These are phyloP conservation scores for Achlya hypogyna DNA, from an alignment of 352 stramenopile genomes.

Conservation along the genomic window DNA sequence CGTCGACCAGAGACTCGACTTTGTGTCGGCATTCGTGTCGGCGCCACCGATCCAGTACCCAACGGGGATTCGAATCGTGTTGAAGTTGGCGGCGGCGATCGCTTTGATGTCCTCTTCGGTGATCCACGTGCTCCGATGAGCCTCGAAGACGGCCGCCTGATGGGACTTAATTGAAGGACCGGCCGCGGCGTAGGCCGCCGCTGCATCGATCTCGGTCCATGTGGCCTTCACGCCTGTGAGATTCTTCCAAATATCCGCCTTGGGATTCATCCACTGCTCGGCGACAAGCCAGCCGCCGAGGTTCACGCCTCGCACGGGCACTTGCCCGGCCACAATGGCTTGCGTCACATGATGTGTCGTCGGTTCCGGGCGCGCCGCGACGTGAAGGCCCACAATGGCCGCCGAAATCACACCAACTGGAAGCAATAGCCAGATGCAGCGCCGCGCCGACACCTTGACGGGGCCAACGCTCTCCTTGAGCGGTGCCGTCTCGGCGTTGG, in stretches of 20 bases:
- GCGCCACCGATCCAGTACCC: constrained; percentile 39
- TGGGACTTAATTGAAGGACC: background rate
- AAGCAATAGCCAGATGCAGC: constrained; percentile 6
- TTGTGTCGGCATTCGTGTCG: background rate
- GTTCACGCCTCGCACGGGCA: constrained; percentile 25
- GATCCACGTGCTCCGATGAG: constrained; percentile 14
- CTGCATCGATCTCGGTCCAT: background rate
- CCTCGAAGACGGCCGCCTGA: background rate
- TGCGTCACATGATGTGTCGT: constrained; percentile 22
- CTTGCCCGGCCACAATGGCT: constrained; percentile 21
- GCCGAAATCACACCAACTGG: constrained; percentile 2
- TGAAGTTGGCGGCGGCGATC: constrained; percentile 31
- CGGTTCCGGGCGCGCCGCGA: background rate
- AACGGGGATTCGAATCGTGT: constrained; percentile 48
- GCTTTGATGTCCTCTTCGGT: constrained; percentile 34
- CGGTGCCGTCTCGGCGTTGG: background rate
- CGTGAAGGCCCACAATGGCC: background rate
- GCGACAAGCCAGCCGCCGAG: constrained; percentile 29
- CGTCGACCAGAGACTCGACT: background rate
- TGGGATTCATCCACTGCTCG: constrained; percentile 23
- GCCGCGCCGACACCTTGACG: background rate
- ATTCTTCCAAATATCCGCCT: constrained; percentile 25
- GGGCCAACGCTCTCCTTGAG: background rate
- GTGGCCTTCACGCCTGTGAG: background rate
- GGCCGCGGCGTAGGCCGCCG: background rate